These are phyloP conservation scores for Bisporella sp. DNA, from an alignment of 2,329 filamentous ascomycete species.

Conservation along the genomic window DNA sequence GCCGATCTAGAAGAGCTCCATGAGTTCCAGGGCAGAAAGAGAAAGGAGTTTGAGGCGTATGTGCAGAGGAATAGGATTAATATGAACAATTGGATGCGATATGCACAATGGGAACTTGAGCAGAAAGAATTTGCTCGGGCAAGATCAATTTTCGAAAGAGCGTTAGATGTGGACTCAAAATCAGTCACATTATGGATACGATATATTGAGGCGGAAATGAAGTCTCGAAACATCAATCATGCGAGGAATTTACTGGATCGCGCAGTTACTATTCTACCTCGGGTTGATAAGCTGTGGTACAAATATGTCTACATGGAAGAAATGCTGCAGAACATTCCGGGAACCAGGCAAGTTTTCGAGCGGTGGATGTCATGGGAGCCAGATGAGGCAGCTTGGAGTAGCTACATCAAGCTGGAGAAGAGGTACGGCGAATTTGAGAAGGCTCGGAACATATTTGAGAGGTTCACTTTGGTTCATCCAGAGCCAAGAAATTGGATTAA, in stretches of 20 bases:
- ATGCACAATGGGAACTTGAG: slow-evolving; percentile 94
- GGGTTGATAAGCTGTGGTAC: slow-evolving; percentile 97
- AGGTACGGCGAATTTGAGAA: slow-evolving; percentile 86
- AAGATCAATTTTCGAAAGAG: slow-evolving; percentile 88
- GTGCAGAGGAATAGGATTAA: slow-evolving; percentile 89
- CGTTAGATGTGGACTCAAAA: slow-evolving; percentile 84
- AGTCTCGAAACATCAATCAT: slow-evolving; percentile 91
- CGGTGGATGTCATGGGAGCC: slow-evolving; percentile 98
- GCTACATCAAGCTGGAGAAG: slow-evolving; percentile 97
- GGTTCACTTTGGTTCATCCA: slow-evolving; percentile 87
- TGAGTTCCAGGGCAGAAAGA: slow-evolving; percentile 92
- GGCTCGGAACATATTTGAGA: slow-evolving; percentile 81
- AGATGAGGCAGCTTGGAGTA: slow-evolving; percentile 89
- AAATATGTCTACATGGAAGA: slow-evolving; percentile 99
- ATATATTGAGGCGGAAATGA: slow-evolving; percentile 96
- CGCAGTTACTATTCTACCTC: slow-evolving; percentile 83
- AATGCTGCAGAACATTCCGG: slow-evolving; percentile 89
- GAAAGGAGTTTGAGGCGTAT: slow-evolving; percentile 97
- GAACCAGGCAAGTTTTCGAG: slow-evolving; percentile 90
- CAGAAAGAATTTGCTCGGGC: slow-evolving; percentile 95
- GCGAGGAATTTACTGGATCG: slow-evolving; percentile 90
- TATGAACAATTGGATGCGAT: slow-evolving; percentile 98
- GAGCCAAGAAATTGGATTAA: slow-evolving; percentile 98
- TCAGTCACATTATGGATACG: slow-evolving; percentile 83
- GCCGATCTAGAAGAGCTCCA: slow-evolving; percentile 96